Percentiles rank a stretch among this genome's conserved stretches.
Evolutionary conservation across 2,329 filamentous ascomycete species (phyloP).

Genomic region (Paraconiothyrium brasiliense): DNA sequence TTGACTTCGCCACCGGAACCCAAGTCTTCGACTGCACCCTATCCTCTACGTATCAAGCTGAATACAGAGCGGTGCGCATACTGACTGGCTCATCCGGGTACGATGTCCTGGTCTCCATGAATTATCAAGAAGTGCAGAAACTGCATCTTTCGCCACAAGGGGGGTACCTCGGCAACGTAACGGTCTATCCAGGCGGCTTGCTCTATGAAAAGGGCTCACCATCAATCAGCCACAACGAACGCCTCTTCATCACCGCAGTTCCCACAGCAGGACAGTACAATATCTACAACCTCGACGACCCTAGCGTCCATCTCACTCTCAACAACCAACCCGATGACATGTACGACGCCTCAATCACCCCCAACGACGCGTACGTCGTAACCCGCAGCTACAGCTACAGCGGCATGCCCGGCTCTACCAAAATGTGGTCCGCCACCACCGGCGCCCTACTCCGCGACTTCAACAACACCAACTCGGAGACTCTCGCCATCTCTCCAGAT

Average conservation of each 20-base stretch:
- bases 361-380: slow-evolving; percentile 1
- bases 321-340: neutral
- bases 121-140: slow-evolving; percentile 5
- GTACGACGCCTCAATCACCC: neutral
- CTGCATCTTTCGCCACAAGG: slow-evolving; percentile 1
- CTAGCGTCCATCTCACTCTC: neutral
- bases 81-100: neutral
- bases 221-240: slow-evolving; percentile 2
- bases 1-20: neutral
- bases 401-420: neutral
- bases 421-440: neutral
- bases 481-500: slow-evolving; percentile 12
- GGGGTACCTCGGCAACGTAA: neutral
- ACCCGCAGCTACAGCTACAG: neutral
- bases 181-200: slow-evolving; percentile 4
- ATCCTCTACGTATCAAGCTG: neutral
- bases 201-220: neutral
- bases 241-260: neutral
- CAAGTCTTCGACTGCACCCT: neutral
- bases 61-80: neutral
- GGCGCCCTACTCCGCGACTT: slow-evolving; percentile 4
- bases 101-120: slow-evolving; percentile 1
- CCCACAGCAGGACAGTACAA: neutral
- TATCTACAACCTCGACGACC: slow-evolving; percentile 9
- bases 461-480: neutral